Percentiles rank a stretch among this genome's conserved stretches.
Evolutionary conservation across 1,284 basidiomycete genomes (phyloP).

Genomic region (Phlebopus sp.): DNA sequence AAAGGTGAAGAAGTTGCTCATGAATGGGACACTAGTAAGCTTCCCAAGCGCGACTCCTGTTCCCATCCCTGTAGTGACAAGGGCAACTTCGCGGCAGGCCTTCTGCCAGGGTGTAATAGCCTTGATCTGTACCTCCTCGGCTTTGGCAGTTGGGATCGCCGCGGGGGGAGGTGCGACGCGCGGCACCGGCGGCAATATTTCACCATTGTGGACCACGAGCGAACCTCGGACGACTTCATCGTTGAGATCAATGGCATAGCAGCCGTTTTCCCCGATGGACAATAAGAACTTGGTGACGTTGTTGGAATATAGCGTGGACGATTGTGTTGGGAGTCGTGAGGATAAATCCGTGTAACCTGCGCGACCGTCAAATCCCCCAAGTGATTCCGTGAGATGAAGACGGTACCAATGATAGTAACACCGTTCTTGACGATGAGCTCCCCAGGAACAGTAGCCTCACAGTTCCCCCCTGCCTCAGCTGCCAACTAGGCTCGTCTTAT

Average conservation of each 20-base stretch:
- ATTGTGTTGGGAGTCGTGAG: constrained; percentile 81
- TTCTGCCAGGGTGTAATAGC: constrained; percentile 85
- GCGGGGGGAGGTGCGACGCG: constrained; percentile 61
- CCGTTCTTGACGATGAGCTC: constrained; percentile 65
- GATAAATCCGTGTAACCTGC: constrained; percentile 79
- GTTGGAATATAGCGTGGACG: constrained; percentile 84
- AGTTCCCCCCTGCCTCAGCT: constrained; percentile 82
- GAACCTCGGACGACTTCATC: constrained; percentile 85
- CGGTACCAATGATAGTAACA: constrained; percentile 72
- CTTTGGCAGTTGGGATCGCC: constrained; percentile 50
- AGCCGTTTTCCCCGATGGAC: constrained; percentile 65
- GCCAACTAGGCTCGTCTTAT: constrained; percentile 44
- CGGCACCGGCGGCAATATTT: constrained; percentile 62
- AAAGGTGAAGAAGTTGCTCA: constrained; percentile 84
- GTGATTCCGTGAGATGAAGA: not conserved
- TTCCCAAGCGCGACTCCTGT: constrained; percentile 71
- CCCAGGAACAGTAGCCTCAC: constrained; percentile 75
- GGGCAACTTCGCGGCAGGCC: constrained; percentile 65
- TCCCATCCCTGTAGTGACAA: constrained; percentile 74
- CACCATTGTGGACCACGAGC: constrained; percentile 69
- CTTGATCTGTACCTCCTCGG: constrained; percentile 49
- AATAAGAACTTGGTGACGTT: constrained; percentile 86
- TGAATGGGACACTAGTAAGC: constrained; percentile 73
- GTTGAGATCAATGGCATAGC: constrained; percentile 65
- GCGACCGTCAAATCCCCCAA: constrained; percentile 3